These are phyloP conservation scores for Aspergillus pseudotamarii DNA, from an alignment of 2,329 filamentous ascomycete genomes.

Conservation along the genomic window DNA sequence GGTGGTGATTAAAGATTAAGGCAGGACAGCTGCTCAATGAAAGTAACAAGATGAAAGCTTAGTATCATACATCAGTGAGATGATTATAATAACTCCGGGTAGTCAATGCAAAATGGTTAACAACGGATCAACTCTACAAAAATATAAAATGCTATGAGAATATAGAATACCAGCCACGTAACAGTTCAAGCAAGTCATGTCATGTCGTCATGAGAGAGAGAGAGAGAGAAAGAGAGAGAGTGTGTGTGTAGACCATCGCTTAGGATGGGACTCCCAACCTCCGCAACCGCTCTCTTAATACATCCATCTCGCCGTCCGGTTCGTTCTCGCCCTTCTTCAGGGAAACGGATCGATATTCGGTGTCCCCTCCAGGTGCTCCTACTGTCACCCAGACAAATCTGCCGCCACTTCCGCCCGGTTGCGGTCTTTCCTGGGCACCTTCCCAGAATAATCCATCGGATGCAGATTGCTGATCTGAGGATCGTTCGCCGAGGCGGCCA, in stretches of 20 bases:
- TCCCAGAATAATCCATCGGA: slow-evolving; percentile 40
- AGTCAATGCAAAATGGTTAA: background rate
- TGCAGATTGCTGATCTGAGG: slow-evolving; percentile 14
- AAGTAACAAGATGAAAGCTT: background rate
- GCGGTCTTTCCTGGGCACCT: slow-evolving; percentile 45
- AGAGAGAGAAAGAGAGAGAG: no score
- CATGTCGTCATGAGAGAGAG: slow-evolving; percentile 25
- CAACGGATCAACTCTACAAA: slow-evolving; percentile 2
- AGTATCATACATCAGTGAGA: background rate
- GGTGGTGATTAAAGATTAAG: background rate
- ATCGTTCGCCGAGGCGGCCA: slow-evolving; percentile 41
- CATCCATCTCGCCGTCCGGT: slow-evolving; percentile 32
- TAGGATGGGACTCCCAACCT: slow-evolving; percentile 23
- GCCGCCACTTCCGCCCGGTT: slow-evolving; percentile 47
- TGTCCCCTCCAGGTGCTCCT: slow-evolving; percentile 51
- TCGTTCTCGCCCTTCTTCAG: slow-evolving; percentile 28
- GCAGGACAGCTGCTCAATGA: background rate
- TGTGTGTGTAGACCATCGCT: background rate
- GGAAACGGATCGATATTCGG: slow-evolving; percentile 43
- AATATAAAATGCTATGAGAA: background rate
- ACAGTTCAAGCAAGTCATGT: slow-evolving; percentile 20
- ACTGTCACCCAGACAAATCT: slow-evolving; percentile 58
- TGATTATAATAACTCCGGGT: background rate
- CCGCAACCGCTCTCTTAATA: slow-evolving; percentile 33
- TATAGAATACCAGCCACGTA: background rate